These are phyloP conservation scores for Cyclospora cayetanensis DNA, from an alignment of 169 alveolate species.

Conservation along the genomic window DNA sequence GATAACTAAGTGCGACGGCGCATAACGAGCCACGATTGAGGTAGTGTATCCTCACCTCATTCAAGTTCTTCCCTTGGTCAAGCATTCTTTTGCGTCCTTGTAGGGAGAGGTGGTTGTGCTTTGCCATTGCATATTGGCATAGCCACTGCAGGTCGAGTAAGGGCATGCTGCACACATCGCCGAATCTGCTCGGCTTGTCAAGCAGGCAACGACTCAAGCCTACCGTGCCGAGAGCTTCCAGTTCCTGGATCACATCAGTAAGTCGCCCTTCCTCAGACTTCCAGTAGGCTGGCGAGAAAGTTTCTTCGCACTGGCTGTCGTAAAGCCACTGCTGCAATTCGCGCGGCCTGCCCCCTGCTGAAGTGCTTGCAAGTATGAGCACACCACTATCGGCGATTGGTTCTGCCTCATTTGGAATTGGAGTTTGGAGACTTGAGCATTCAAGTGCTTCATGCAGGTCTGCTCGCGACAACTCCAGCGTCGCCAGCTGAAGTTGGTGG, in stretches of 20 bases:
- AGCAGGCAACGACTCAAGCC: constrained; percentile 22
- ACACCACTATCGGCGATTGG: not conserved
- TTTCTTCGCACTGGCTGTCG: constrained; percentile 54
- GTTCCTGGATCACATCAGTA: constrained; percentile 3
- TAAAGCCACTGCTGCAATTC: constrained; percentile 63
- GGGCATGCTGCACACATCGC: constrained; percentile 28
- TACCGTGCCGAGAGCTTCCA: constrained; percentile 43
- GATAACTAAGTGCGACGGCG: no score
- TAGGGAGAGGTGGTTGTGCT: constrained; percentile 12
- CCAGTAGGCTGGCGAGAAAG: not conserved
- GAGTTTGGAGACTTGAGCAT: not conserved
- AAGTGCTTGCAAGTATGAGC: not conserved
- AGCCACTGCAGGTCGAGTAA: constrained; percentile 52
- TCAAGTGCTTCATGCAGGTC: constrained; percentile 35
- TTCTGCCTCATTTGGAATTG: not conserved
- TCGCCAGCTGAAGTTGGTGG: constrained; percentile 58
- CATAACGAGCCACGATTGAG: no score
- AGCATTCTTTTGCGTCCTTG: constrained; percentile 25
- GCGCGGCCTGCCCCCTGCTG: constrained; percentile 19
- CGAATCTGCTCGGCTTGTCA: not conserved
- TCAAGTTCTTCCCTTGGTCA: constrained; percentile 16
- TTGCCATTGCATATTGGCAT: constrained; percentile 44
- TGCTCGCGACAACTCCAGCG: constrained; percentile 58
- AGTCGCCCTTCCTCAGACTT: constrained; percentile 37
- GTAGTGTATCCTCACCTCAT: not conserved